Conservation (phyloP, 2,329 filamentous ascomycete genomes). For the Zasmidium citrigriseum region DNA sequence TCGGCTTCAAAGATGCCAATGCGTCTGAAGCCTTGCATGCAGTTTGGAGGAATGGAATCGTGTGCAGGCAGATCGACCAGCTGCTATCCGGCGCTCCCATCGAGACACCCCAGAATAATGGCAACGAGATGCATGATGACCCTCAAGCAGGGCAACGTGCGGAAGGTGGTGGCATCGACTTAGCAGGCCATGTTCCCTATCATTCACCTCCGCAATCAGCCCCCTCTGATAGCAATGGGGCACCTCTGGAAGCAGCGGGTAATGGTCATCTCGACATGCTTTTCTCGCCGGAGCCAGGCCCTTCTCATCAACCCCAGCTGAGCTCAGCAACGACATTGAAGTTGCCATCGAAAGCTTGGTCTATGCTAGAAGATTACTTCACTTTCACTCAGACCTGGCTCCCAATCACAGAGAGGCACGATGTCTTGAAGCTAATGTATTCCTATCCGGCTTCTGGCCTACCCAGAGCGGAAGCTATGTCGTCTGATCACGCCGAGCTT, state of each 20-base stretch:
- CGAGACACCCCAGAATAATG: conserved; percentile 16
- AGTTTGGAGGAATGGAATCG: conserved; percentile 62
- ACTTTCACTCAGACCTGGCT: conserved; percentile 77
- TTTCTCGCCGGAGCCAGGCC: background rate
- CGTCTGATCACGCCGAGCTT: conserved; percentile 45
- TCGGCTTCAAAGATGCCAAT: conserved; percentile 54
- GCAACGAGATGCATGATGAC: background rate
- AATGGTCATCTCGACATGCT: background rate
- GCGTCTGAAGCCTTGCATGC: conserved; percentile 61
- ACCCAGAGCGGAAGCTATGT: conserved; percentile 27
- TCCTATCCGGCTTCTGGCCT: conserved; percentile 51
- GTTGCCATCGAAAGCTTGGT: conserved; percentile 58
- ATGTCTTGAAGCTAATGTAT: conserved; percentile 60
- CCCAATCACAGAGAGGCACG: conserved; percentile 69
- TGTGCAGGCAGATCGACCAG: conserved; percentile 64
- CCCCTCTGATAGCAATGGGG: conserved; percentile 11
- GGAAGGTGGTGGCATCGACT: background rate
- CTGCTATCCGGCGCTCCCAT: conserved; percentile 53
- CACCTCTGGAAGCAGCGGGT: background rate
- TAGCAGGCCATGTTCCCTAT: conserved; percentile 4
- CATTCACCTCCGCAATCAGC: conserved; percentile 24
- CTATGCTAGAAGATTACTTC: conserved; percentile 71
- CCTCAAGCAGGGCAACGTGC: background rate
- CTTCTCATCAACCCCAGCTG: background rate
- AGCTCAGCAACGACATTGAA: conserved; percentile 13